A percentile compares a stretch with the other conserved stretches of the same genome.
These are phyloP conservation scores for Ogataea nakhonphanomensis DNA, from an alignment of 805 yeast species.

Conservation along the genomic window DNA sequence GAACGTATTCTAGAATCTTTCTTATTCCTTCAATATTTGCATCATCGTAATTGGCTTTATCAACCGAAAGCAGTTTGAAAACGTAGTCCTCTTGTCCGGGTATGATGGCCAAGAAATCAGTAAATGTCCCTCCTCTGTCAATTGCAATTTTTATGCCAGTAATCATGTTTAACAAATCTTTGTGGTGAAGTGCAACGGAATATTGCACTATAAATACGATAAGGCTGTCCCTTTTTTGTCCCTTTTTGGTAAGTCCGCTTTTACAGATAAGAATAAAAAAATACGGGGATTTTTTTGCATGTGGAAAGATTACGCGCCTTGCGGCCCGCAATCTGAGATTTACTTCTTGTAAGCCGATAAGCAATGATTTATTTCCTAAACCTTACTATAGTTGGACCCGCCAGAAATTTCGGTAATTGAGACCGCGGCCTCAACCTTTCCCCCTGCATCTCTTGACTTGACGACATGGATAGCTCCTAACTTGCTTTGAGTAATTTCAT, in stretches of 20 bases:
- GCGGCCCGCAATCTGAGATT: background rate
- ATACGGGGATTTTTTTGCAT: background rate
- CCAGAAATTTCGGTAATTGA: slow-evolving; percentile 3
- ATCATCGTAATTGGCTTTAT: slow-evolving; percentile 26
- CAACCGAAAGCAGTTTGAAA: slow-evolving; percentile 17
- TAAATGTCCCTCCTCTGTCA: slow-evolving; percentile 40
- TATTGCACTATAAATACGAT: background rate
- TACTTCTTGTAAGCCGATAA: background rate
- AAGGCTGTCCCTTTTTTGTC: too few species aligned
- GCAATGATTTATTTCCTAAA: background rate
- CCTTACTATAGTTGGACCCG: background rate
- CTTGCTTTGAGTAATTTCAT: slow-evolving; percentile 7
- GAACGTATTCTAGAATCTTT: slow-evolving; percentile 21
- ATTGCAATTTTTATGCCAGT: slow-evolving; percentile 12
- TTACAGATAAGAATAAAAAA: background rate
- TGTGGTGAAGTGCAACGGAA: too few species aligned
- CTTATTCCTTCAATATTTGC: slow-evolving; percentile 30
- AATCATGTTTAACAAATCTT: background rate
- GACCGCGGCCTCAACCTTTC: slow-evolving; percentile 9
- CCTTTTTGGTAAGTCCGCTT: slow-evolving; percentile 1
- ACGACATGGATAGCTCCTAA: slow-evolving; percentile 3
- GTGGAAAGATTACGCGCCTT: slow-evolving; percentile 1
- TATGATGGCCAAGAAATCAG: slow-evolving; percentile 10
- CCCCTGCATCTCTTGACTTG: slow-evolving; percentile 1
- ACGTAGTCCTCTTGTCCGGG: slow-evolving; percentile 10